phyloP scores from a whole-genome alignment of 495 filamentous ascomycete genomes.

The Jackrogersella multiformis region DNA sequence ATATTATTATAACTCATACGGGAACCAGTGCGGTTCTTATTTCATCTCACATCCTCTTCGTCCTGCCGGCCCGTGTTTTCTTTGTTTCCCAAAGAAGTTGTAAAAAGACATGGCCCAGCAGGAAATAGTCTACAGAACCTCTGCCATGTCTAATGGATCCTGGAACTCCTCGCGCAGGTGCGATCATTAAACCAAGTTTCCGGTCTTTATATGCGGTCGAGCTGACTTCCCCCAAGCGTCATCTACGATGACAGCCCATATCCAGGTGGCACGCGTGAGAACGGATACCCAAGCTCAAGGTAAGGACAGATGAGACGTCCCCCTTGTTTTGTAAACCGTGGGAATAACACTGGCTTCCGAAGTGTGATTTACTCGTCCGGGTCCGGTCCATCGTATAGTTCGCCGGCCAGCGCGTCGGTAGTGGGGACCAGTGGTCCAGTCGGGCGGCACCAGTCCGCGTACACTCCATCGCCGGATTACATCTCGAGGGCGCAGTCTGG shows the following conservation, averaged over 20 bases:
- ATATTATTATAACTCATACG: conserved; percentile 25
- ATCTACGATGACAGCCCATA: conserved; percentile 51
- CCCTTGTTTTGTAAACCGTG: conserved; percentile 42
- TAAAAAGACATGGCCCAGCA: conserved; percentile 52
- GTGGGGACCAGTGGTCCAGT: conserved; percentile 44
- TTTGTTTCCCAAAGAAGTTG: conserved; percentile 28
- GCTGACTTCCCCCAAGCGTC: conserved; percentile 52
- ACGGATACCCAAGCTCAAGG: conserved; percentile 56
- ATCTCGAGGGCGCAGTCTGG: conserved; percentile 49
- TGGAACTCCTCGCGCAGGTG: conserved; percentile 60
- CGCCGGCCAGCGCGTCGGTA: conserved; percentile 42
- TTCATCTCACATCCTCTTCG: conserved; percentile 33
- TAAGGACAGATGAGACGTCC: conserved; percentile 51
- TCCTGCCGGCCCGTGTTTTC: conserved; percentile 28
- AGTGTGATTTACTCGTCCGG: conserved; percentile 54
- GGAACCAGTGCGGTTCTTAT: conserved; percentile 38
- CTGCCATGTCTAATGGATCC: conserved; percentile 54
- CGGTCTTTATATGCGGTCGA: conserved; percentile 41
- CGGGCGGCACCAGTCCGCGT: conserved; percentile 48
- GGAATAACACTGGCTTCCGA: conserved; percentile 55
- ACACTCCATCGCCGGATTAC: conserved; percentile 46
- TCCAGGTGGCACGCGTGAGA: conserved; percentile 41
- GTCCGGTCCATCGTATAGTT: conserved; percentile 50
- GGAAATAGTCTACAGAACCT: conserved; percentile 54
- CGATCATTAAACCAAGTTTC: conserved; percentile 48